A percentile compares a stretch with the other conserved stretches of the same genome.
phyloP scores from a whole-genome alignment of 2,329 filamentous ascomycete genomes.

The Pseudodiploospora longispora region DNA sequence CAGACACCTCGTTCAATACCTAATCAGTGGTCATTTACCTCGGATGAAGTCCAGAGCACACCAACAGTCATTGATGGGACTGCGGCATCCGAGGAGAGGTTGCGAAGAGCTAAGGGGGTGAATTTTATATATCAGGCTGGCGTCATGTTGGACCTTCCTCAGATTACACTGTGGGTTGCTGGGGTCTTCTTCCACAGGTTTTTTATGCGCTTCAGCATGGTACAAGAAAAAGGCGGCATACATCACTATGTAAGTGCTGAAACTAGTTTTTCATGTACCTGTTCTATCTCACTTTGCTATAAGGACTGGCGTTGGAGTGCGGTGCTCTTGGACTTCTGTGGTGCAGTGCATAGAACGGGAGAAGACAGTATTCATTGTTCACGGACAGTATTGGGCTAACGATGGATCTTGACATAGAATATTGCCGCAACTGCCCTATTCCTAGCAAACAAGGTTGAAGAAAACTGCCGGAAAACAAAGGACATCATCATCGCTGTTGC shows the following conservation, averaged over 20 bases:
- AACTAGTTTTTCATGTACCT: neutral
- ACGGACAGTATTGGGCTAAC: constrained; percentile 9
- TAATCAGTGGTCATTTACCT: constrained; percentile 82
- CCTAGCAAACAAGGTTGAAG: constrained; percentile 92
- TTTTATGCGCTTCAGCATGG: constrained; percentile 83
- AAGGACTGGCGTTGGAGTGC: no score
- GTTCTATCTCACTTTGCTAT: neutral
- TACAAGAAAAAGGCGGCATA: constrained; percentile 64
- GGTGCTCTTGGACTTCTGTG: no score
- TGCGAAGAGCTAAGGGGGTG: constrained; percentile 79
- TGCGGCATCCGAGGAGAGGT: constrained; percentile 65
- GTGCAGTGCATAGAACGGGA: no score
- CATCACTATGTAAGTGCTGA: constrained; percentile 72
- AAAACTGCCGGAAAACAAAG: constrained; percentile 92
- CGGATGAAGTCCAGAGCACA: constrained; percentile 72
- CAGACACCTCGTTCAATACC: constrained; percentile 28
- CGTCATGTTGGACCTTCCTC: constrained; percentile 83
- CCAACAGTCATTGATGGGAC: constrained; percentile 83
- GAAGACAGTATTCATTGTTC: neutral
- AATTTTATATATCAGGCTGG: constrained; percentile 96
- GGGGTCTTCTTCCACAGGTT: constrained; percentile 94
- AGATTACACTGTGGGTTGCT: constrained; percentile 85
- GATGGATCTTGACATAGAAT: constrained; percentile 38
- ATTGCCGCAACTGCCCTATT: constrained; percentile 89
- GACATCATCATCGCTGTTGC: constrained; percentile 91